A percentile compares a stretch with the other conserved stretches of the same genome.
These are phyloP conservation scores for Rehmannia glutinosa DNA, from an alignment of 257 asterid species.

Conservation along the genomic window DNA sequence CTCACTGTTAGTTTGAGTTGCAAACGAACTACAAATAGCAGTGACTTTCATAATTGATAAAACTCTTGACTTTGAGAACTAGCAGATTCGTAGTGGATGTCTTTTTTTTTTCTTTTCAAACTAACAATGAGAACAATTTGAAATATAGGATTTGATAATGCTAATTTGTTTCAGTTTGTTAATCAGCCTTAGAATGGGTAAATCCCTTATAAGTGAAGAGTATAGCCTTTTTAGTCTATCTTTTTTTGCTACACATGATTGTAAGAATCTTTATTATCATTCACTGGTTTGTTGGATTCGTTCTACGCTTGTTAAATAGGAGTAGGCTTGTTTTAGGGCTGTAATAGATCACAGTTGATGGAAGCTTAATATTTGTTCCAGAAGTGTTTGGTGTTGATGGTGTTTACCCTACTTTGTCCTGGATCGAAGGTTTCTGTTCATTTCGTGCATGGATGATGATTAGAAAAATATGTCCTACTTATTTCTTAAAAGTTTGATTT, in stretches of 20 bases:
- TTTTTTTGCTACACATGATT: background rate
- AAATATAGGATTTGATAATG: background rate
- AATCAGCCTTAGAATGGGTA: background rate
- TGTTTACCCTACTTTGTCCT: background rate
- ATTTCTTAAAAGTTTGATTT: background rate
- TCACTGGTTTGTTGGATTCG: background rate
- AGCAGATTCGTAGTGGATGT: too few species aligned
- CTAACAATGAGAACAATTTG: too few species aligned
- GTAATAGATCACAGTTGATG: background rate
- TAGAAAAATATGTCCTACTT: background rate
- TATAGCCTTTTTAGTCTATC: background rate
- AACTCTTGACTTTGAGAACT: too few species aligned
- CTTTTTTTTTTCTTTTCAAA: too few species aligned
- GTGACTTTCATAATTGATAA: background rate
- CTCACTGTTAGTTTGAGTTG: too few species aligned
- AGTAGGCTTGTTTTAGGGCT: background rate
- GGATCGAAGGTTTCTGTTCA: background rate
- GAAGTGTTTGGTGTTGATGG: background rate
- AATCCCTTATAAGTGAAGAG: background rate
- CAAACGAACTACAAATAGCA: background rate
- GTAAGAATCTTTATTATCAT: background rate
- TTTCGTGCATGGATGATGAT: background rate
- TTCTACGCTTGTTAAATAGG: background rate
- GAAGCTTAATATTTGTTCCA: background rate
- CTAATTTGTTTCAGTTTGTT: background rate